These are phyloP conservation scores for Xylariaceae sp. DNA, from an alignment of 2,329 filamentous ascomycete species.

Conservation along the genomic window DNA sequence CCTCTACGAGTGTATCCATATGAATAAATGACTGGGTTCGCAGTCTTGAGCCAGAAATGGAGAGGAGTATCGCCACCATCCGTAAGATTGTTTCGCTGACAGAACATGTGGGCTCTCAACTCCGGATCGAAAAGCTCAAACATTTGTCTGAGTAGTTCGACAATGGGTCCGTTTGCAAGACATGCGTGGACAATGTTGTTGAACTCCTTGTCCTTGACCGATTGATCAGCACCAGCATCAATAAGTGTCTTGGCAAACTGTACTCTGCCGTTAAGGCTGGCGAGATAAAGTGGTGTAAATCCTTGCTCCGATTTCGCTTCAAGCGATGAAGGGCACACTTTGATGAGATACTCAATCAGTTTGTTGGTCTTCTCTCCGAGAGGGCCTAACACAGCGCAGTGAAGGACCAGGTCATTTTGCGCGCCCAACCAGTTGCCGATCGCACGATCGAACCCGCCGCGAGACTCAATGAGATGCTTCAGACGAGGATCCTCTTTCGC, in stretches of 20 bases:
- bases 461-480: conserved; percentile 56
- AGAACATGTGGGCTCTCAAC: conserved; percentile 56
- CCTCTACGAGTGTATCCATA: not conserved
- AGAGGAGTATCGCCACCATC: conserved; percentile 62
- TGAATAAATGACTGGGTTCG: conserved; percentile 12
- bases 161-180: conserved; percentile 32
- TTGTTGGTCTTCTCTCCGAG: conserved; percentile 41
- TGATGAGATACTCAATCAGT: conserved; percentile 65
- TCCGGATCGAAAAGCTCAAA: conserved; percentile 57
- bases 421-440: conserved; percentile 61
- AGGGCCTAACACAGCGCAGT: conserved; percentile 58
- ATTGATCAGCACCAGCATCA: conserved; percentile 67
- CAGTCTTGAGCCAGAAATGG: conserved; percentile 51
- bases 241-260: conserved; percentile 62
- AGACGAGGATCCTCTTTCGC: conserved; percentile 62
- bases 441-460: conserved; percentile 61
- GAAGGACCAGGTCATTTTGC: conserved; percentile 64
- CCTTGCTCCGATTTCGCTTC: conserved; percentile 58
- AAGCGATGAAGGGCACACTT: conserved; percentile 58
- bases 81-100: conserved; percentile 52
- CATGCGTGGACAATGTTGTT: conserved; percentile 69
- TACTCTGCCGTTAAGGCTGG: conserved; percentile 55
- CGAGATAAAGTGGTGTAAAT: conserved; percentile 67
- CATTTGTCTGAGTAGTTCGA: conserved; percentile 42
- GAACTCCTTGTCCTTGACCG: conserved; percentile 56